A percentile compares a stretch with the other conserved stretches of the same genome.
phyloP scores from a whole-genome alignment of 306 rosid species.

The Lagenaria siceraria region DNA sequence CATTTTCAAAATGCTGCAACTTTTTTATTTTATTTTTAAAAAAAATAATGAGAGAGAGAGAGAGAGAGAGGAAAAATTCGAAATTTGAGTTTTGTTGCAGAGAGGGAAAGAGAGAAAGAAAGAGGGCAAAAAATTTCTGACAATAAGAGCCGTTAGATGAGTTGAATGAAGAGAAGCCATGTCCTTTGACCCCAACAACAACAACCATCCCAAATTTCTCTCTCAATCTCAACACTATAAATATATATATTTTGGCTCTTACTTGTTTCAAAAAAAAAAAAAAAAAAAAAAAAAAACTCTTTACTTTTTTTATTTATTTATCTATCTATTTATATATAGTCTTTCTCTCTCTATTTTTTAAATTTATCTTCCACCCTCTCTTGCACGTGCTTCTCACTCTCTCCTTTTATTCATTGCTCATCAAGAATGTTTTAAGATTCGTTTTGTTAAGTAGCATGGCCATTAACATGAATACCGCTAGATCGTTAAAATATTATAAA shows the following conservation, averaged over 20 bases:
- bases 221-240: neutral
- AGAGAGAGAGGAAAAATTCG: slow-evolving; percentile 23
- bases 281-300: too few relatives aligned
- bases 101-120: neutral
- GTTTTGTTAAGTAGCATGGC: neutral
- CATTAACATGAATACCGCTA: neutral
- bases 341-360: neutral
- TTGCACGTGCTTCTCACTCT: neutral
- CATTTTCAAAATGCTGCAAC: slow-evolving; percentile 16
- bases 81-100: slow-evolving; percentile 23
- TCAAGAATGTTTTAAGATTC: neutral
- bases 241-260: neutral
- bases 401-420: neutral
- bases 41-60: neutral
- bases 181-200: neutral
- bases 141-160: neutral
- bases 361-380: neutral
- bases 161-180: neutral
- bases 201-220: neutral
- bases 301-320: neutral
- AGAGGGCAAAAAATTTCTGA: neutral
- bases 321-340: neutral
- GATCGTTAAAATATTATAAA: too few relatives aligned
- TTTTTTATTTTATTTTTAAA: neutral
- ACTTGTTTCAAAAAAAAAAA: neutral